Base-by-base conservation (phyloP, 177 flowering plant genomes). In the Telopea speciosissima region DNA sequence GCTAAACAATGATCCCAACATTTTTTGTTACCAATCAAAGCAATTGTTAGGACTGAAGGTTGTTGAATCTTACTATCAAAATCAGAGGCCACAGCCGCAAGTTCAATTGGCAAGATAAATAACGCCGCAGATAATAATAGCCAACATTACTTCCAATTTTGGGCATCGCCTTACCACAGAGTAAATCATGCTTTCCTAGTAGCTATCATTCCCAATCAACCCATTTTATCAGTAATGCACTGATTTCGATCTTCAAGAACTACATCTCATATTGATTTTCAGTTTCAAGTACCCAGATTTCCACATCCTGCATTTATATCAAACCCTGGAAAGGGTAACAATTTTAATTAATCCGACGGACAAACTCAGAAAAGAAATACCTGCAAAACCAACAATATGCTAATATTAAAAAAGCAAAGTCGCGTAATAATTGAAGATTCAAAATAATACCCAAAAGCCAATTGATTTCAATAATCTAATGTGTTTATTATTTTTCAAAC, bases 1-100 rank as follows among this genome's bases (percentile, higher is more conserved):
- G 42, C 42, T 52, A 23, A 59, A 66, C 11, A 70, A 67, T 52
- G 66, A 63, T 54, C 75, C 22, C 25, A 65, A n/a, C 79, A 76
- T 66, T 63, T 23, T 67, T 36, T 24, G 58, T 19, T 58, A 58
- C 59, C 16, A 21, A 17, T 54, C 59, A 54, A 54, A 3, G 49
- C 9, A 44, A 44, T 12, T 11, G 19, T 17, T 1, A 12, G 19
- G 54, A 49, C 54, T 49, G 19, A 49, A 49, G 19, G 54, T 16
- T 49, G 40, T 6, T 2, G 40, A 36, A 36, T 36, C 19, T 12
- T 49, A 12, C 54, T 1, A 49, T 13, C 19, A 49, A 49, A 44
- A 49, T 12, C 2, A 49, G 8, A 49, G 14, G 4, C 19, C 19
- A 12, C 5, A 49, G 61, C 61, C n/a, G 61, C 19, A 19, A 58